Evolutionary conservation across 2,329 filamentous ascomycete genomes (phyloP).

Genomic region (Pseudogymnoascus sp.): DNA sequence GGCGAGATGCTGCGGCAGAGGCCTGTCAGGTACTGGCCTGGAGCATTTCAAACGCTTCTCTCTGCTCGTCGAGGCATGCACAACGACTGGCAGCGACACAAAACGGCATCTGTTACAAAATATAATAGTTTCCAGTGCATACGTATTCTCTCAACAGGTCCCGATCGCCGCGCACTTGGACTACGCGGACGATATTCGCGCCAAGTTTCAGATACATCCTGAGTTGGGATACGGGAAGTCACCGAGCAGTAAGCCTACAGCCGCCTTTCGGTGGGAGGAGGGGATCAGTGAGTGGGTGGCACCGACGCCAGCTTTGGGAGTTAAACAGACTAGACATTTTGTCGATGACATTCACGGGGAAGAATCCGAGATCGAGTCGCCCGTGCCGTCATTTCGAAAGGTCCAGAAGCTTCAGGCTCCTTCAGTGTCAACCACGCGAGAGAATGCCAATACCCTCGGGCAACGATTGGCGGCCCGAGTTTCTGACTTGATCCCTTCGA

Average conservation of each 20-base stretch:
- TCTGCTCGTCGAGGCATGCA: conserved; percentile 17
- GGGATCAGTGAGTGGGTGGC: conserved; percentile 49
- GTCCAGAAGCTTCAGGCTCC: not conserved
- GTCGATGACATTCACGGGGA: conserved; percentile 15
- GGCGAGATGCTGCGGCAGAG: conserved; percentile 40
- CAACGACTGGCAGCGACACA: conserved; percentile 4
- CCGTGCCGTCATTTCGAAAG: conserved; percentile 18
- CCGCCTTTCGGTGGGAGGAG: conserved; percentile 44
- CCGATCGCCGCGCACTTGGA: conserved; percentile 24
- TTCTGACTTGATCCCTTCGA: conserved; percentile 1
- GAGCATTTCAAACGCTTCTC: conserved; percentile 33
- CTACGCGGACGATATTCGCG: conserved; percentile 25
- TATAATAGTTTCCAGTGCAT: conserved; percentile 28
- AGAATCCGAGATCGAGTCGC: conserved; percentile 19
- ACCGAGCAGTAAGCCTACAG: not conserved
- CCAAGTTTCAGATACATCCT: conserved; percentile 15
- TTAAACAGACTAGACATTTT: conserved; percentile 19
- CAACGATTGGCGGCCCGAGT: not conserved
- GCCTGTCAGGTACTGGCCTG: conserved; percentile 28
- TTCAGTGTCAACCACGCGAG: not conserved
- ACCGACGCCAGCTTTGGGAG: conserved; percentile 33
- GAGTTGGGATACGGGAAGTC: not conserved
- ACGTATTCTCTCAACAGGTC: conserved; percentile 26
- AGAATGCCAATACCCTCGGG: not conserved
- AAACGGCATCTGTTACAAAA: conserved; percentile 18